A percentile compares a stretch with the other conserved stretches of the same genome.
These are phyloP conservation scores for Rubia peregrina DNA, from an alignment of 305 asterid genomes.

Conservation along the genomic window DNA sequence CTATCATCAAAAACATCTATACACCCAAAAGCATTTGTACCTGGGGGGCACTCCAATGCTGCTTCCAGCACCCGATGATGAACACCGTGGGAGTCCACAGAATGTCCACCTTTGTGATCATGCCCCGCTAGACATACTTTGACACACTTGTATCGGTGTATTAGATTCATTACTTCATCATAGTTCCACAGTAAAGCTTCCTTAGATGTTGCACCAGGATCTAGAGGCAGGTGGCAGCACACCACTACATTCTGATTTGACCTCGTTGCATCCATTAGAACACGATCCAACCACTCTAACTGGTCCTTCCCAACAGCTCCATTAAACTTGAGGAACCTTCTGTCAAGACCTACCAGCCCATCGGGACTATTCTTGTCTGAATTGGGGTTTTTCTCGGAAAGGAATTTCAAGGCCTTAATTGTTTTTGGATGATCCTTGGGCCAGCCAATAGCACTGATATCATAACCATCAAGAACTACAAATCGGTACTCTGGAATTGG, in stretches of 20 bases:
- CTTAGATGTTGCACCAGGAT: constrained; percentile 44
- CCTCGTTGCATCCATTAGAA: constrained; percentile 49
- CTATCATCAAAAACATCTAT: constrained; percentile 59
- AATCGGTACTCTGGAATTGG: constrained; percentile 64
- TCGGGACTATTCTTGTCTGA: constrained; percentile 67
- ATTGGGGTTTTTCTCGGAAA: constrained; percentile 60
- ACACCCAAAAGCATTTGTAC: constrained; percentile 58
- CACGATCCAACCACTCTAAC: constrained; percentile 60
- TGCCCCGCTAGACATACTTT: constrained; percentile 82
- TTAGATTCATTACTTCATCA: constrained; percentile 70
- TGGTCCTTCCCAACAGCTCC: constrained; percentile 76
- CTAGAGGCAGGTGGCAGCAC: constrained; percentile 68
- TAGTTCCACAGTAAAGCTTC: constrained; percentile 71
- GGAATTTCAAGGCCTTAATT: constrained; percentile 40
- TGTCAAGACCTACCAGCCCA: constrained; percentile 56
- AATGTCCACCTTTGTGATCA: constrained; percentile 60
- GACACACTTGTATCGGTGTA: constrained; percentile 63
- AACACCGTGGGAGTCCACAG: constrained; percentile 59
- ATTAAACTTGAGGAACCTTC: constrained; percentile 75
- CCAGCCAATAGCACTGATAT: constrained; percentile 79
- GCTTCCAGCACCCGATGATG: constrained; percentile 87
- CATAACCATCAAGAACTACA: constrained; percentile 76
- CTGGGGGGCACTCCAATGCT: constrained; percentile 84
- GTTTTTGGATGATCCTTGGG: constrained; percentile 60
- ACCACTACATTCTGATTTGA: constrained; percentile 59